Evolutionary conservation across 805 yeast species (phyloP).

Genomic region (Starmera quercuum): DNA sequence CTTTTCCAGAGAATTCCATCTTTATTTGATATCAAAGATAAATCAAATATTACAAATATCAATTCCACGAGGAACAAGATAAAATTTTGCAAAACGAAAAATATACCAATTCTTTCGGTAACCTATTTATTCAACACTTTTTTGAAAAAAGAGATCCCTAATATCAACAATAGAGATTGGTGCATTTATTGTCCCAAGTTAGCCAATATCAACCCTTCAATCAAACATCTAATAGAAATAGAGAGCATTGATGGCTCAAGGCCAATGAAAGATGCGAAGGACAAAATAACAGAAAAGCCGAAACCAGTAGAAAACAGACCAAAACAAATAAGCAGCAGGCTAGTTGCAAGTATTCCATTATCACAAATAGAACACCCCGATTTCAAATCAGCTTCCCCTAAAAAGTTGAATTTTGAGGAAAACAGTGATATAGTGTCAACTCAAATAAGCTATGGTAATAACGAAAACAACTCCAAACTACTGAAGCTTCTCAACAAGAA

Average conservation of each 20-base stretch:
- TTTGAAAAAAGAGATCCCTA: constrained; percentile 29
- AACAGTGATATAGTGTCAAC: constrained; percentile 3
- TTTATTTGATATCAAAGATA: constrained; percentile 12
- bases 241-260: no score
- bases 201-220: constrained; percentile 17
- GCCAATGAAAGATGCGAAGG: no score
- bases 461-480: constrained; percentile 7
- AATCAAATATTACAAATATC: constrained; percentile 19
- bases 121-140: constrained; percentile 48
- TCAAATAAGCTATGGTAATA: constrained; percentile 12
- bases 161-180: constrained; percentile 41
- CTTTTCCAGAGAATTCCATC: constrained; percentile 30
- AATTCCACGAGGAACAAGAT: constrained; percentile 46
- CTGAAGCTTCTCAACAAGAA: constrained; percentile 6
- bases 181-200: constrained; percentile 44
- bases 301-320: background rate
- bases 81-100: constrained; percentile 49
- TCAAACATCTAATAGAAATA: constrained; percentile 12
- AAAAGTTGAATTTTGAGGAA: no score
- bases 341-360: background rate
- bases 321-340: background rate
- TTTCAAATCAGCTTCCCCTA: no score
- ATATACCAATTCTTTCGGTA: constrained; percentile 49
- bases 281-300: background rate
- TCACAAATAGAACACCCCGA: no score